A percentile compares a stretch with the other conserved stretches of the same genome.
These are phyloP conservation scores for Botryotinia convoluta DNA, from an alignment of 2,329 filamentous ascomycete species.

Conservation along the genomic window DNA sequence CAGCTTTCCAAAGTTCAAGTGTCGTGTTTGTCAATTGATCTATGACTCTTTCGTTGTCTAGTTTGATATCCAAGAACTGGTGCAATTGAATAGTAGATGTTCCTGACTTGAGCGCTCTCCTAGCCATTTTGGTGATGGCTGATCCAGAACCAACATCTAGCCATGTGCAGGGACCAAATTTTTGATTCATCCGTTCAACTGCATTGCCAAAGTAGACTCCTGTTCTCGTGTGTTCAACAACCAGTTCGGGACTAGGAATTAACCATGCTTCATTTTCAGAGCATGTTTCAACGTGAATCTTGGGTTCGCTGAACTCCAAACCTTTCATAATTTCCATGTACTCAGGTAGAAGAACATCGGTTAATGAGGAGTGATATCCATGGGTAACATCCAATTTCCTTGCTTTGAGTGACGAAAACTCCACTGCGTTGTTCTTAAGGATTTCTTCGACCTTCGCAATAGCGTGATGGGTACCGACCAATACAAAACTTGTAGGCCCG, in stretches of 20 bases:
- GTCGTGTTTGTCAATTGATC: neutral
- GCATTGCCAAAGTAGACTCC: neutral
- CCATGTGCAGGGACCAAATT: neutral
- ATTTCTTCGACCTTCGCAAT: neutral
- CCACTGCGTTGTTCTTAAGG: neutral
- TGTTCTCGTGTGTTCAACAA: neutral
- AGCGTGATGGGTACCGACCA: neutral
- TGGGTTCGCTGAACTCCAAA: neutral
- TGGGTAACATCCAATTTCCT: neutral
- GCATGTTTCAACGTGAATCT: neutral
- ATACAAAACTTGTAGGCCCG: neutral
- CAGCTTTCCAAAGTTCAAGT: neutral
- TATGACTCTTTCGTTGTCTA: neutral
- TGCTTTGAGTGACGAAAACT: neutral
- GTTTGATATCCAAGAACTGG: neutral
- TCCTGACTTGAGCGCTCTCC: neutral
- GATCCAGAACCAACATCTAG: neutral
- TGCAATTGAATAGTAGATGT: neutral
- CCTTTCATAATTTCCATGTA: neutral
- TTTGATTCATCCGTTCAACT: neutral
- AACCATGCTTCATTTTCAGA: neutral
- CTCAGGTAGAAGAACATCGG: neutral
- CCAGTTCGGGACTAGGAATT: neutral
- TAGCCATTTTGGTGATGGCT: neutral
- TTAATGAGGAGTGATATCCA: neutral